Conservation (phyloP, 164 flowering plant species). For the Stephania yunnanensis region DNA sequence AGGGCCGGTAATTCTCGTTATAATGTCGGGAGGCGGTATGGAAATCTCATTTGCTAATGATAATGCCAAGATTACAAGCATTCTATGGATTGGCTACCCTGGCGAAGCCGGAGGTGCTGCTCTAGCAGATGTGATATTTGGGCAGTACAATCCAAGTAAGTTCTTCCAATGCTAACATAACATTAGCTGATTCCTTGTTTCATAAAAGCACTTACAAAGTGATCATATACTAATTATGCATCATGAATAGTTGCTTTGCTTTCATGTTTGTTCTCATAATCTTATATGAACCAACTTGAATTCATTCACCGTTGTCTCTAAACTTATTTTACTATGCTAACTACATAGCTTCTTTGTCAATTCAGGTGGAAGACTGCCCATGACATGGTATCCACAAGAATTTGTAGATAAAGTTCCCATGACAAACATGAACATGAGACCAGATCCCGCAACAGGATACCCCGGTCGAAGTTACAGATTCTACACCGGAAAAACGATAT, state of each 20-base stretch:
- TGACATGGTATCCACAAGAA: constrained; percentile 95
- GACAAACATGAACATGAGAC: constrained; percentile 98
- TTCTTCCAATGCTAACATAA: background rate
- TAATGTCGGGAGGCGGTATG: constrained; percentile 87
- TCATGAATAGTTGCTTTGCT: too few species aligned
- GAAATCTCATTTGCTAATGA: constrained; percentile 71
- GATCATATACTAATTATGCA: too few species aligned
- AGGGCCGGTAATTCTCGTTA: constrained; percentile 77
- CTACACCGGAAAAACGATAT: constrained; percentile 74
- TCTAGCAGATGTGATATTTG: constrained; percentile 78
- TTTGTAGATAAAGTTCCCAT: constrained; percentile 77
- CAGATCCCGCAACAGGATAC: constrained; percentile 70
- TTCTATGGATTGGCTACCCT: constrained; percentile 98
- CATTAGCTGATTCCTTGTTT: background rate
- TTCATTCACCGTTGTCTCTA: background rate
- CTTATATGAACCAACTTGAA: background rate
- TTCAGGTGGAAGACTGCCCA: constrained; percentile 88
- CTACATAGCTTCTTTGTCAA: background rate
- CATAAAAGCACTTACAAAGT: background rate
- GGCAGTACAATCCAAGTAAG: constrained; percentile 70
- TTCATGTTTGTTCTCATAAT: background rate
- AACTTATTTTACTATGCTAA: background rate
- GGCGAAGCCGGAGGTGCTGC: constrained; percentile 99
- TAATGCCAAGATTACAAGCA: constrained; percentile 52
- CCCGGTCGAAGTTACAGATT: constrained; percentile 90